phyloP scores from a whole-genome alignment of 441 rosid species.

The Syzygium malaccense region DNA sequence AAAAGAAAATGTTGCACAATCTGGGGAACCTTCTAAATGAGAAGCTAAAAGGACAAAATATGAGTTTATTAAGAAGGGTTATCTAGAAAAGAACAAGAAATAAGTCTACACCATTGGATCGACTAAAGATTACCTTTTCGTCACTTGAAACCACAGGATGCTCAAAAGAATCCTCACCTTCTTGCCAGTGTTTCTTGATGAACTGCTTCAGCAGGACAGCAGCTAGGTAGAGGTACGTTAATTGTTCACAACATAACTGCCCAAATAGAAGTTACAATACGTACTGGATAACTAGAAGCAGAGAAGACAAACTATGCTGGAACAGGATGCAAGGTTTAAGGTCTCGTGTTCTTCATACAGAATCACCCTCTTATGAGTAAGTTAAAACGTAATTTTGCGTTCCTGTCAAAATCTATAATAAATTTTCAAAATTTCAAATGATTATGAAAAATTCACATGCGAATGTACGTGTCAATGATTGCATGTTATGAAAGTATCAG shows the following conservation, averaged over 20 bases:
- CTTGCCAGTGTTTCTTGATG: conserved; percentile 89
- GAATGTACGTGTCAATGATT: background rate
- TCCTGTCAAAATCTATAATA: background rate
- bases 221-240: conserved; percentile 73
- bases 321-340: background rate
- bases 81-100: background rate
- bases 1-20: background rate
- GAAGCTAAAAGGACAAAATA: background rate
- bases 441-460: background rate
- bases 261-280: background rate
- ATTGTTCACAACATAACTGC: conserved; percentile 23
- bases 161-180: conserved; percentile 76
- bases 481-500: background rate
- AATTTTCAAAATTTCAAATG: background rate
- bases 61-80: background rate
- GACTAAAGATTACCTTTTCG: conserved; percentile 52
- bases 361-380: background rate
- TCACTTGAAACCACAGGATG: conserved; percentile 61
- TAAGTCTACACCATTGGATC: background rate
- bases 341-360: background rate
- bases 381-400: background rate
- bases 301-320: background rate
- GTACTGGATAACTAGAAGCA: background rate
- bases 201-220: conserved; percentile 87
- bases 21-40: background rate